Evolutionary conservation across 371 early-diverging fungal genomes (phyloP).

Genomic region (Chytridium lagenaria): DNA sequence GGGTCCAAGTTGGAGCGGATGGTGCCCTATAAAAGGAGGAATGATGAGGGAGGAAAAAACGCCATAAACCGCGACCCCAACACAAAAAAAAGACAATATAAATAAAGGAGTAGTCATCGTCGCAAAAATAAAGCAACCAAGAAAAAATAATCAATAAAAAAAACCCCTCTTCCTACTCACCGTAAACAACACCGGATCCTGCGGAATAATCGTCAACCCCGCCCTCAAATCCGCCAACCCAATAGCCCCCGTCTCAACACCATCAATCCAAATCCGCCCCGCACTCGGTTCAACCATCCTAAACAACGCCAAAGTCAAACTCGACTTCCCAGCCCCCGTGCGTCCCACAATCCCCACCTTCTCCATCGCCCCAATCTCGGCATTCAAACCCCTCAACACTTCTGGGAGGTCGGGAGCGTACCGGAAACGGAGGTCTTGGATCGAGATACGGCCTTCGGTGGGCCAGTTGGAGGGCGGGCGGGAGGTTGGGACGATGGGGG

Average conservation of each 20-base stretch:
- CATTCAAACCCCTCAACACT: slow-evolving; percentile 66
- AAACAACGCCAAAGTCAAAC: slow-evolving; percentile 30
- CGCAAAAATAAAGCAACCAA: too few species aligned
- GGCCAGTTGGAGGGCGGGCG: slow-evolving; percentile 76
- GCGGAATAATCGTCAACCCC: slow-evolving; percentile 64
- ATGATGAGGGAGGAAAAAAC: neutral
- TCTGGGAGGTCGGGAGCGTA: slow-evolving; percentile 42
- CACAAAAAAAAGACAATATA: too few species aligned
- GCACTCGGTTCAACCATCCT: neutral
- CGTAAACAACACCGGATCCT: slow-evolving; percentile 70
- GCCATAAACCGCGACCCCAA: too few species aligned
- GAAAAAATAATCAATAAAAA: too few species aligned
- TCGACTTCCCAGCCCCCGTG: slow-evolving; percentile 66
- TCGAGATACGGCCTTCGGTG: slow-evolving; percentile 56
- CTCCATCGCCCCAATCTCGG: slow-evolving; percentile 65
- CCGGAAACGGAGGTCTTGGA: slow-evolving; percentile 41
- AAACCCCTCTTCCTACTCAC: slow-evolving; percentile 42
- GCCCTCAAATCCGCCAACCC: slow-evolving; percentile 70
- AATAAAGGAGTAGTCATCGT: too few species aligned
- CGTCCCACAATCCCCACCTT: slow-evolving; percentile 51
- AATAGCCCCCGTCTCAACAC: neutral
- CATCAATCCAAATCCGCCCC: neutral
- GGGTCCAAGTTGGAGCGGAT: slow-evolving; percentile 61
- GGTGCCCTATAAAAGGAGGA: slow-evolving; percentile 30
- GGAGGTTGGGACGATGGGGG: slow-evolving; percentile 53